Evolutionary conservation across 2,329 filamentous ascomycete species (phyloP).

Genomic region (Leptographium galeiforme): DNA sequence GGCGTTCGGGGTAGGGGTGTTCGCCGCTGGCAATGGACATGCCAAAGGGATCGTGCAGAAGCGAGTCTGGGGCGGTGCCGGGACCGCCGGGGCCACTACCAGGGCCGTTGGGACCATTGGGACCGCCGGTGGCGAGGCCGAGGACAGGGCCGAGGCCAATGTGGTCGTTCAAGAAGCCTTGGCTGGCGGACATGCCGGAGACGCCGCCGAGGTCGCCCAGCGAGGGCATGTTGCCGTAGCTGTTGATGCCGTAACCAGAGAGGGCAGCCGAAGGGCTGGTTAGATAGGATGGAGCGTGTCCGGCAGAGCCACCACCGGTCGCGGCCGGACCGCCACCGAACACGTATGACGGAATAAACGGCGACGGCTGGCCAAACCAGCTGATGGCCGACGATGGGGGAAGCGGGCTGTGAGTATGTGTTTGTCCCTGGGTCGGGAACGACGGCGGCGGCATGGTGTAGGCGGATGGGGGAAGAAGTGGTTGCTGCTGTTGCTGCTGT

Average conservation of each 20-base stretch:
- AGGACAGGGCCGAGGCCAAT: neutral
- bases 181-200: constrained; percentile 8
- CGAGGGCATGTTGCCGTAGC: constrained; percentile 6
- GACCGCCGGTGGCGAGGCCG: neutral
- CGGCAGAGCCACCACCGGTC: constrained; percentile 16
- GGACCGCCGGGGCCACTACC: neutral
- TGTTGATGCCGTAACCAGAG: constrained; percentile 12
- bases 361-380: constrained; percentile 30
- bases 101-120: too few species aligned
- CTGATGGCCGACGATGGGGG: constrained; percentile 23
- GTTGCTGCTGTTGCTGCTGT: too few species aligned
- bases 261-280: constrained; percentile 12
- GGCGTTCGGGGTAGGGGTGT: constrained; percentile 29
- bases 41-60: constrained; percentile 7
- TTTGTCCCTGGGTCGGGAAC: too few species aligned
- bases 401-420: neutral
- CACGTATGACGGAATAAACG: constrained; percentile 37
- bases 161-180: constrained; percentile 1
- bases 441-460: too few species aligned
- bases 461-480: too few species aligned
- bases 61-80: neutral
- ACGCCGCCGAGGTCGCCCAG: constrained; percentile 1
- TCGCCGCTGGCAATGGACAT: constrained; percentile 8
- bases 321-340: constrained; percentile 19
- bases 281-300: constrained; percentile 2